Base-by-base conservation (phyloP, 805 yeast species). In the Schwanniomyces polymorphus region DNA sequence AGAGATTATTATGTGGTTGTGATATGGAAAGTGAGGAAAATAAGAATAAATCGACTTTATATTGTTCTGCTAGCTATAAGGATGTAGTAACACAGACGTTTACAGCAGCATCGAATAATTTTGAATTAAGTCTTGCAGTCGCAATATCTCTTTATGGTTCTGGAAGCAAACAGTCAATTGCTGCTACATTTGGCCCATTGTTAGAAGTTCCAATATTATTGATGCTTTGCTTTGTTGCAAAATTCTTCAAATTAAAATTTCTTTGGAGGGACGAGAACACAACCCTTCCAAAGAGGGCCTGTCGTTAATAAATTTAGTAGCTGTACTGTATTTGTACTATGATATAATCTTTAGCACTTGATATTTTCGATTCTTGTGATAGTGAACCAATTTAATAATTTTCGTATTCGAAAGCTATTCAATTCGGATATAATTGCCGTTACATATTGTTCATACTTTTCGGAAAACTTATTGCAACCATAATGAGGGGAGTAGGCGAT, bases 151-250 rank as follows among this genome's bases (percentile, higher is more conserved):
- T 78, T 10, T 81, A 78, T 60, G 85, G 85, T 0, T 61, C 70
- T 25, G 78, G 76, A 1, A 73, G 81, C 47, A 70, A 76, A 43
- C 75, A 80, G 55, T 75, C 84, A 1, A 69, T 81, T 37, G 85
- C 86, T 4, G 79, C 85, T 2, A 79, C 85, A 0, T 77, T 80
- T 57, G 85, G 85, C 2, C 85, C 85, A 0, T 63, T 81, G 31
- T 55, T 81, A n/a, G 86, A 81, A 53, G 81, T 81, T 8, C 85
- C 85, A 5, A 71, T 81, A 7, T 63, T 81, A 34, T 52, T 77
- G 45, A 17, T 63, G 1, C 51, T 77, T 26, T 58, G 73, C 4
- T 63, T 68, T 50, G 65, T 72, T 6, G 72, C 78, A 8, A 64
- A 54, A 49, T 66, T 59, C 51, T 64, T 72, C 41, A 60, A 55